phyloP scores from a whole-genome alignment of 176 grass and related monocot genomes.

The Coix lacrymajobi region DNA sequence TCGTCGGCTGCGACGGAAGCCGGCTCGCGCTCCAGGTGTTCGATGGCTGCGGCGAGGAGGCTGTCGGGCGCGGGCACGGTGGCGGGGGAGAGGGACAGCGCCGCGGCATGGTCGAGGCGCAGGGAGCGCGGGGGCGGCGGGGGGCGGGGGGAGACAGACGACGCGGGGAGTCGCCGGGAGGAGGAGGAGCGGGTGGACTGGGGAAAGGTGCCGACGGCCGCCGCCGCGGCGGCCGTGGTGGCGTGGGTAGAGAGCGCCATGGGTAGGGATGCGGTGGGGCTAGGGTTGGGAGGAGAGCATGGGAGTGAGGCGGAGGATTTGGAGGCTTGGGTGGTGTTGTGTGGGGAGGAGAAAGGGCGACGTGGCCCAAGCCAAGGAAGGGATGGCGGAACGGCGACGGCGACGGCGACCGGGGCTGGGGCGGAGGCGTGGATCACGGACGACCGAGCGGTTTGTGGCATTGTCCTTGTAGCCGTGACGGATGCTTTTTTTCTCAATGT shows the following conservation, averaged over 20 bases:
- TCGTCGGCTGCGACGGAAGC: slow-evolving; percentile 45
- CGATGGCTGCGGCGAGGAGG: slow-evolving; percentile 51
- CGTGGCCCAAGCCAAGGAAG: slow-evolving; percentile 19
- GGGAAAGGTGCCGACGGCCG: neutral
- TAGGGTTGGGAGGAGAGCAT: slow-evolving; percentile 25
- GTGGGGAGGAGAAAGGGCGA: slow-evolving; percentile 37
- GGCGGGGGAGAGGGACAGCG: neutral
- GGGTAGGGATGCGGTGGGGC: neutral
- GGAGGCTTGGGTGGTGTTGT: neutral
- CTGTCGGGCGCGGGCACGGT: neutral
- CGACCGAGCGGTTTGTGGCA: neutral
- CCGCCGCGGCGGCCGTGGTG: neutral
- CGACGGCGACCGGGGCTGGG: neutral
- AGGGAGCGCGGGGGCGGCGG: slow-evolving; percentile 29
- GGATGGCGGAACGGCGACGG: neutral
- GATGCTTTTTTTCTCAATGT: too few relatives aligned
- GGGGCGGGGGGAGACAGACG: neutral
- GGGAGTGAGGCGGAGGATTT: slow-evolving; percentile 4
- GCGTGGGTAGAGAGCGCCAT: slow-evolving; percentile 53
- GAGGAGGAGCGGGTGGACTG: slow-evolving; percentile 26
- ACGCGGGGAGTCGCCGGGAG: neutral
- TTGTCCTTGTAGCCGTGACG: neutral
- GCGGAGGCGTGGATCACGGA: neutral
- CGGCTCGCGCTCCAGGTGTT: slow-evolving; percentile 80
- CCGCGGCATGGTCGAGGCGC: slow-evolving; percentile 36